Evolutionary conservation across 352 stramenopile genomes (phyloP).

Genomic region (Albugo laibachii): DNA sequence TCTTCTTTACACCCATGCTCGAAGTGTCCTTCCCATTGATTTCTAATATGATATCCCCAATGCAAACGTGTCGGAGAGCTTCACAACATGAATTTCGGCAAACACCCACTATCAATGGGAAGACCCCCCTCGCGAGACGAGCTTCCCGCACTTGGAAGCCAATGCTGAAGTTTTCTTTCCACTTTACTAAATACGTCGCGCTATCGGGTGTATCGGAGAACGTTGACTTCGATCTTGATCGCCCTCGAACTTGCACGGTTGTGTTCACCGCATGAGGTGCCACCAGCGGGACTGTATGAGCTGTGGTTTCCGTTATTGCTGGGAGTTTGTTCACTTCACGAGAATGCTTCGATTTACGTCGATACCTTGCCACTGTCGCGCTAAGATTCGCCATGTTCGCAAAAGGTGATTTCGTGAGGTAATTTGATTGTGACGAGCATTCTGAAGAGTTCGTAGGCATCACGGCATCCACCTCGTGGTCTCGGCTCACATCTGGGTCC

Average conservation of each 20-base stretch:
- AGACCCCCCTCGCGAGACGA: conserved; percentile 52
- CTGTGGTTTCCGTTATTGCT: conserved; percentile 28
- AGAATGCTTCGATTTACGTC: conserved; percentile 53
- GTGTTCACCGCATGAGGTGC: conserved; percentile 71
- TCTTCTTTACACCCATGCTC: conserved; percentile 80
- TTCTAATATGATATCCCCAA: conserved; percentile 72
- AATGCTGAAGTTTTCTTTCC: conserved; percentile 75
- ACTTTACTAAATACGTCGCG: conserved; percentile 72
- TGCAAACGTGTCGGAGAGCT: conserved; percentile 56
- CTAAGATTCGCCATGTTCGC: conserved; percentile 17
- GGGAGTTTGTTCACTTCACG: conserved; percentile 38
- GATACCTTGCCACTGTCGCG: conserved; percentile 54
- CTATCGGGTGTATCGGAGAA: conserved; percentile 67
- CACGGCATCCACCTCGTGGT: too few species aligned
- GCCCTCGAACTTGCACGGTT: conserved; percentile 59
- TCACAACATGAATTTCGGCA: conserved; percentile 75
- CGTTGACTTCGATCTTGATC: conserved; percentile 48
- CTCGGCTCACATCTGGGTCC: too few species aligned
- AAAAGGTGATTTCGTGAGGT: not conserved
- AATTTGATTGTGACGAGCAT: not conserved
- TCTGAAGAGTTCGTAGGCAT: too few species aligned
- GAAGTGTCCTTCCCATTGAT: conserved; percentile 80
- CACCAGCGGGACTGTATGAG: conserved; percentile 52
- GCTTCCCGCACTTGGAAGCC: conserved; percentile 70
- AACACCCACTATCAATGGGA: conserved; percentile 58